A percentile compares a stretch with the other conserved stretches of the same genome.
These are phyloP conservation scores for Daldinia vernicosa DNA, from an alignment of 495 filamentous ascomycete species.

Conservation along the genomic window DNA sequence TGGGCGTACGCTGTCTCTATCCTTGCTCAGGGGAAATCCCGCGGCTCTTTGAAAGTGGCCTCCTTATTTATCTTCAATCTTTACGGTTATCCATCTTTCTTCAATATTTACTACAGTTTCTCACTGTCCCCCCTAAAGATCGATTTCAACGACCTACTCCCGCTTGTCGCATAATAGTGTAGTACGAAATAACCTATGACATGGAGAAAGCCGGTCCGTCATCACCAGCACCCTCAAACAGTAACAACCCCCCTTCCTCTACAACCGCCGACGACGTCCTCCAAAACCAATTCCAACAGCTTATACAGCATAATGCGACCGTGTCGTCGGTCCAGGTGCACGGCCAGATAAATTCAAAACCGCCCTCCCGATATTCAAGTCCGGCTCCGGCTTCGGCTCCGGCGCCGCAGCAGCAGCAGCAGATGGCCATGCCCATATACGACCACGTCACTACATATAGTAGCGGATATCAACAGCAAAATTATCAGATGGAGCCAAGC, in stretches of 20 bases:
- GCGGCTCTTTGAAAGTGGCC: not conserved
- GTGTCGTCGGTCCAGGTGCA: conserved; percentile 38
- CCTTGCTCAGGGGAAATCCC: not conserved
- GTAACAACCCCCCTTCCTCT: conserved; percentile 16
- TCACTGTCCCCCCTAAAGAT: not conserved
- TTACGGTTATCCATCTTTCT: not conserved
- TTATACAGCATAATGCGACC: conserved; percentile 60
- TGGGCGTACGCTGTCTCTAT: not conserved
- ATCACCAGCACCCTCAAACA: conserved; percentile 54
- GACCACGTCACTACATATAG: conserved; percentile 35
- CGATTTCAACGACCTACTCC: not conserved
- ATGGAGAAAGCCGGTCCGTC: conserved; percentile 52
- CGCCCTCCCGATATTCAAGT: conserved; percentile 55
- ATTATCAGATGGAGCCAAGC: conserved; percentile 48
- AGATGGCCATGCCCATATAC: conserved; percentile 37
- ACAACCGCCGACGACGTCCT: conserved; percentile 49
- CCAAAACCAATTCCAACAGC: conserved; percentile 57
- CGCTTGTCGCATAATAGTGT: not conserved
- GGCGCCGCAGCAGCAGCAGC: conserved; percentile 28
- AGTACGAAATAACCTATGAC: conserved; percentile 30
- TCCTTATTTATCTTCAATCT: conserved; percentile 10
- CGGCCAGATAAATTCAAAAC: conserved; percentile 51
- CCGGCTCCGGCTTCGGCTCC: conserved; percentile 37
- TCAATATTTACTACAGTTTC: conserved; percentile 4
- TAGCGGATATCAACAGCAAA: conserved; percentile 47